Conservation (phyloP, 2,329 filamentous ascomycete genomes). For the Fusarium sp. region DNA sequence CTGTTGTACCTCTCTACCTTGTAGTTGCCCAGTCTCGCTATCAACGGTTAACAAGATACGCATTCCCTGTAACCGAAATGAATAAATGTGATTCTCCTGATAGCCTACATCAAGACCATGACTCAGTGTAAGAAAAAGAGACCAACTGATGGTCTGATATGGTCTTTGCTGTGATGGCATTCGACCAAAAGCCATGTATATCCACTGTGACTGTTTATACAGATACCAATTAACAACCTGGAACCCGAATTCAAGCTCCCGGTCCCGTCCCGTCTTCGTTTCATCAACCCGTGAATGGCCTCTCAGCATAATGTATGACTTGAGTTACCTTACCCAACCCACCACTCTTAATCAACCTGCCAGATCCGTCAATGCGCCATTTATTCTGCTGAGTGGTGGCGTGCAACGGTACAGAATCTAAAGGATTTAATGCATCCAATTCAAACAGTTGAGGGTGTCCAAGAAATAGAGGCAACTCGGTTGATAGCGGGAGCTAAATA, state of each 20-base stretch:
- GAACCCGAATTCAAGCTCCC: conserved; percentile 14
- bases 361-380: conserved; percentile 37
- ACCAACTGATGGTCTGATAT: conserved; percentile 13
- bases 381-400: conserved; percentile 31
- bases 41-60: background rate
- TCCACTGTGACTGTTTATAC: background rate
- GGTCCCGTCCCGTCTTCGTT: conserved; percentile 24
- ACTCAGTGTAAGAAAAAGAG: conserved; percentile 5
- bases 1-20: background rate
- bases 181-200: conserved; percentile 9
- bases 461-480: conserved; percentile 13
- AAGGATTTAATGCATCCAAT: conserved; percentile 8
- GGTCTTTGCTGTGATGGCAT: background rate
- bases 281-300: conserved; percentile 22
- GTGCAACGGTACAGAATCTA: conserved; percentile 23
- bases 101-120: background rate
- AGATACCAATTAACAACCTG: conserved; percentile 5
- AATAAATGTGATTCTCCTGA: conserved; percentile 1
- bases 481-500: conserved; percentile 20
- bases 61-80: conserved; percentile 11
- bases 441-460: conserved; percentile 25
- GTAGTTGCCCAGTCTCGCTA: background rate
- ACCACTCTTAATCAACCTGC: conserved; percentile 5
- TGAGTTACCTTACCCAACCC: background rate
- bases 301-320: background rate